Evolutionary conservation across 495 filamentous ascomycete genomes (phyloP), one percentile per base, ranked within the genome.

Genomic region (Aspergillus campestris): DNA sequence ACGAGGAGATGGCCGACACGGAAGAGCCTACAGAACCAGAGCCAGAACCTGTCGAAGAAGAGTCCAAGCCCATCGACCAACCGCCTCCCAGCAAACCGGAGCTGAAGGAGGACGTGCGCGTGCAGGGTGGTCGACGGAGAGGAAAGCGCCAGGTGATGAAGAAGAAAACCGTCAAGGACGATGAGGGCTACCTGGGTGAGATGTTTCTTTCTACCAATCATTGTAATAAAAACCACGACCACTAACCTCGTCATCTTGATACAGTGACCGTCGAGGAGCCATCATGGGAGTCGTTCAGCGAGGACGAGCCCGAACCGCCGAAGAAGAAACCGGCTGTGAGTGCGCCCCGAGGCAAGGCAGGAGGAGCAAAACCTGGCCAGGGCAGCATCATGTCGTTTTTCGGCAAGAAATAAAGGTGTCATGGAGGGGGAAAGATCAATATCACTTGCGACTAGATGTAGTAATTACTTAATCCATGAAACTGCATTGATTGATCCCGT

Each of bases 331-430:
- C 77, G 38, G 59, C 55, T 0, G 60, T 67, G 15, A 66, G 60
- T 51, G 66, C 71, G 7, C 51, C 69, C 50, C 60, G 64, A 39
- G 87, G 81, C 65, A 87, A 87, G 65, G 60, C 60, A 3, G 74
- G 69, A 4, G 74, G 69, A 5, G 66, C 60, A 10, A 86, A 84
- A 53, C 59, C 74, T 7, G 80, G 80, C 24, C 86, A 94, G 56
- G 89, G 91, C 8, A 95, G 78, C 63, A 95, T 96, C 57, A 94
- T 87, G 87, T 86, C 82, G 3, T 97, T 95, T 66, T 95, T 97
- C 67, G 75, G 72, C 8, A 97, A 95, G 71, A 94, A 91, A 58
- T 84, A 63, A 56, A 24, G 30, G 12, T 7, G 12, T 30, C 13
- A 27, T 6, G 37, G 32, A 38, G 18, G 36, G 44, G 51, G 32